phyloP scores from a whole-genome alignment of 2,329 filamentous ascomycete species.

The Bisporella sp. region DNA sequence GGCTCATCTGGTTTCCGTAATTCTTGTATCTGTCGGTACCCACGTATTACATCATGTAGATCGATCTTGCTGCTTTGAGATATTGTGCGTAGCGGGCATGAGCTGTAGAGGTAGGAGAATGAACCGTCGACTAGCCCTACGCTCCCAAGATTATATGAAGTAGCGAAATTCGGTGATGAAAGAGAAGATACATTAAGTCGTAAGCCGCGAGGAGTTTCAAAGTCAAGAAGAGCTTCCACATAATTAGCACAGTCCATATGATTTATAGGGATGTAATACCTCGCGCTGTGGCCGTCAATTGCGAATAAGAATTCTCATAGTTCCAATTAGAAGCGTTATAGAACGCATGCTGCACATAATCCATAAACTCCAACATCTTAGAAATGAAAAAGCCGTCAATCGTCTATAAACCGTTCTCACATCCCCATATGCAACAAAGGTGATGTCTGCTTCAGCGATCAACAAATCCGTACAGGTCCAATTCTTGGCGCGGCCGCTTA shows the following conservation, averaged over 20 bases:
- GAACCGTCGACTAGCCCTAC: slow-evolving; percentile 91
- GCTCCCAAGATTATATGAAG: slow-evolving; percentile 85
- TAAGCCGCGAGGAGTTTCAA: slow-evolving; percentile 76
- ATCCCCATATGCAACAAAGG: no score
- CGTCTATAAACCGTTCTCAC: no score
- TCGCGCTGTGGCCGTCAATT: slow-evolving; percentile 75
- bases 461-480: no score
- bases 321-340: slow-evolving; percentile 83
- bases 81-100: slow-evolving; percentile 62
- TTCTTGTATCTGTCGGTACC: slow-evolving; percentile 73
- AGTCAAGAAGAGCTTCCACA: slow-evolving; percentile 70
- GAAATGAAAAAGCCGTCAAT: no score
- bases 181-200: slow-evolving; percentile 86
- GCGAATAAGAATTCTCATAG: slow-evolving; percentile 84
- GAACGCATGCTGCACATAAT: slow-evolving; percentile 89
- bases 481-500: slow-evolving; percentile 5
- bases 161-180: slow-evolving; percentile 87
- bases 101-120: slow-evolving; percentile 95
- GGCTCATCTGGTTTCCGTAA: slow-evolving; percentile 45
- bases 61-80: slow-evolving; percentile 70
- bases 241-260: slow-evolving; percentile 12
- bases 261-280: slow-evolving; percentile 39
- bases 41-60: slow-evolving; percentile 69
- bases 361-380: slow-evolving; percentile 91
- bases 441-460: no score